phyloP scores from a whole-genome alignment of 2,329 filamentous ascomycete species.

The Thyridium curvatum region DNA sequence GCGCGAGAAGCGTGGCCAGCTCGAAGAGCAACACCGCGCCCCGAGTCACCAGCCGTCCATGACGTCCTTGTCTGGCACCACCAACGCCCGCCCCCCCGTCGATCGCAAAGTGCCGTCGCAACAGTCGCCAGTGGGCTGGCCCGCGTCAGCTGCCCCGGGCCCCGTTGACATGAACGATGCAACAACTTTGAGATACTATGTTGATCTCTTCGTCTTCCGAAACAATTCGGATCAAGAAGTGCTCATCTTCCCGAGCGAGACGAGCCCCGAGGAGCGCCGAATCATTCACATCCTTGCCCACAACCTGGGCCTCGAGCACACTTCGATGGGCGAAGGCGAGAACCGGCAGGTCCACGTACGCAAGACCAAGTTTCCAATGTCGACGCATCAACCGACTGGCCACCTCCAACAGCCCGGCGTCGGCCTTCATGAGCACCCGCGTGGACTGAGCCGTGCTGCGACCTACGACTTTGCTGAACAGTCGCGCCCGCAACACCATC shows the following conservation, averaged over 20 bases:
- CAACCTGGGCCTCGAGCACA: conserved; percentile 86
- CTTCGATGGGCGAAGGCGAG: conserved; percentile 82
- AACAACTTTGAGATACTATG: conserved; percentile 80
- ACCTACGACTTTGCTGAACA: conserved; percentile 88
- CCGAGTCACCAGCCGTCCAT: conserved; percentile 83
- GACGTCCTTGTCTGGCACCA: conserved; percentile 54
- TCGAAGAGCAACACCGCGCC: conserved; percentile 91
- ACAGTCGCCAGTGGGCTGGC: conserved; percentile 19
- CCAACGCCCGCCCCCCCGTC: conserved; percentile 48
- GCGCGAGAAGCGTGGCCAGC: conserved; percentile 87
- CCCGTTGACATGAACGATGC: conserved; percentile 76
- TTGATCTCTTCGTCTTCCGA: conserved; percentile 81
- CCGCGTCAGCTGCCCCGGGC: no score
- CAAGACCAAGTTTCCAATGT: conserved; percentile 48
- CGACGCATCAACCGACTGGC: conserved; percentile 32
- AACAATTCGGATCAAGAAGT: conserved; percentile 66
- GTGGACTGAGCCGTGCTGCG: conserved; percentile 85
- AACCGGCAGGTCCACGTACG: conserved; percentile 87
- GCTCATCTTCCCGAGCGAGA: conserved; percentile 73
- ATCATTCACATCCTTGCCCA: conserved; percentile 93
- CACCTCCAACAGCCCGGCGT: conserved; percentile 55
- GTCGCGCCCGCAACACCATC: conserved; percentile 52
- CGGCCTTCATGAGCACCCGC: conserved; percentile 69
- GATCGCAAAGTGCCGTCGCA: conserved; percentile 38
- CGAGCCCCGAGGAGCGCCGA: conserved; percentile 78